Base-by-base conservation (phyloP, 371 early-diverging fungal species). In the Rhizomucor miehei region DNA sequence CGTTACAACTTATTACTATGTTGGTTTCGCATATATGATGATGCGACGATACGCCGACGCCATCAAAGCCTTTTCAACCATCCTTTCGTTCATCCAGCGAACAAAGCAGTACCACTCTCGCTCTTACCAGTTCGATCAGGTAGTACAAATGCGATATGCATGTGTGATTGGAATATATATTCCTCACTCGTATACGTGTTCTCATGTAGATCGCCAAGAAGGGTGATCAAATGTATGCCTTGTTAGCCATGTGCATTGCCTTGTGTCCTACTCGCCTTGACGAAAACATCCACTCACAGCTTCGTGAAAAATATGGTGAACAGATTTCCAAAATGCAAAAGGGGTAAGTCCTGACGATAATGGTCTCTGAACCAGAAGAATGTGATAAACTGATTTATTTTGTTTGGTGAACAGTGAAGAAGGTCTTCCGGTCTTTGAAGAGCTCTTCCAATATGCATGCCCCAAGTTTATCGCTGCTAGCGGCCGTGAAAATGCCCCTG, bases 21-120 rank as follows among this genome's bases (percentile, higher is more conserved):
- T 95, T 48, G 96, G 95, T 46, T 95, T 94, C 65, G 89, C 95
- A 29, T 97, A 95, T 82, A 86, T 94, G 92, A 97, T 97, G 97
- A 90, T 95, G 89, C 82, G 95, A 51, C 81, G 97, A 46, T 97
- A 94, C 65, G 86, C 94, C 38, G 97, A 97, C 66, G 97, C 97
- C 51, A 92, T 94, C 80, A 89, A 89, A 69, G 85, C 90, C 19
- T 94, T 94, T 79, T 86, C 92, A 16, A 91, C 91, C 63, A 89
- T 95, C 65, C 81, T 94, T 54, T 84, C 89, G 20, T 95, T 92
- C 67, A 89, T 96, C 52, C 81, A 89, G 59, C 86, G 94, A 51
- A 93, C 94, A 41, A 91, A 90, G 81, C 94, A 93, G 73, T 96
- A 93, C 78, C 93, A 96, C 69, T 85, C 90, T 55, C 81, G 92